Evolutionary conservation across 257 asterid species (phyloP), one percentile per base, ranked within the genome.

Genomic region (Forsythia viridissima): DNA sequence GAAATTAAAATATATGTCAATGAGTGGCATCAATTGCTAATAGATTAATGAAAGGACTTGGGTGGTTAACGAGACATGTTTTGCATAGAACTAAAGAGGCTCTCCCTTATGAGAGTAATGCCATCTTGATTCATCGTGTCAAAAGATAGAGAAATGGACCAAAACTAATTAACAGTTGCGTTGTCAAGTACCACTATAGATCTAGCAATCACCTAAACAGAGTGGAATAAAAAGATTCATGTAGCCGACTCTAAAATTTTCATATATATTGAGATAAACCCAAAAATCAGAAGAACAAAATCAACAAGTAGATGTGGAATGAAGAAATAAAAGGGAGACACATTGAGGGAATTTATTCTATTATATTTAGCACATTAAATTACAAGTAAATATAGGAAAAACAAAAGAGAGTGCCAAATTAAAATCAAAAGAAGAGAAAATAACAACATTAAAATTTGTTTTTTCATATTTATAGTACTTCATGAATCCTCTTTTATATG

Each of bases 401-500:
- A 57, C 4, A 57, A 57, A 16, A n/a, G 24, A 57, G 65, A 18
- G 3, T 57, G 30, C 30, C 4, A n/a, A 55, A 55, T 15, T 24
- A 8, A 21, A 48, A 79, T 5, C n/a, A 38, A 51, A 65, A 51
- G 39, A 15, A 11, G 30, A 16, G 7, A 8, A 59, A 21, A n/a
- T 59, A 59, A 59, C 67, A 59, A 8, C 67, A 24, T 21, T 63
- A 24, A 9, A 63, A 6, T 24, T 63, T 63, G 16, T 1, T 6
- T 63, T 3, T 63, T 21, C 39, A 63, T 8, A 61, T 63, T 63
- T 79, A 4, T 30, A 9, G 30, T 9, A 34, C 37, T 71, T 66
- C 55, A 7, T 39, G 70, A 74, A 40, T 68, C 42, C 6, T 44
- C 16, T 77, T 80, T 74, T 40, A 38, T 65, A 72, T 71, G 68